Evolutionary conservation across 768 basidiomycete genomes (phyloP), one percentile per base, ranked within the genome.

Genomic region (Leucocoprinus sp.): DNA sequence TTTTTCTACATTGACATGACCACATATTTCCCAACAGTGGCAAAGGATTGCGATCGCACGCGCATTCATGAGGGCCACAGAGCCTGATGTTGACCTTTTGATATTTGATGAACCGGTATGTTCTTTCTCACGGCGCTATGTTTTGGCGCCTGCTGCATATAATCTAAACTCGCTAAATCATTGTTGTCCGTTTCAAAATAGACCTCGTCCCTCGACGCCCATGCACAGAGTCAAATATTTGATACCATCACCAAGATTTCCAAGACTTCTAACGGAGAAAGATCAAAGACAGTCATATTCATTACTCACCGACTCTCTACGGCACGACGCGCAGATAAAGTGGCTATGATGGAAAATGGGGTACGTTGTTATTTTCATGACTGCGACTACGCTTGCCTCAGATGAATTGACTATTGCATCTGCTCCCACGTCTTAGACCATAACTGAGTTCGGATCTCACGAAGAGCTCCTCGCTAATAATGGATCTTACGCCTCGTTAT

Each of bases 281-380:
- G 69, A 55, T 70, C 64, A 15, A 87, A 87, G 64, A 84, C 82
- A 2, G 78, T 87, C 52, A 74, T 91, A 27, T 89, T 84, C 64
- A 85, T 90, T 56, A 90, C 88, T 5, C 88, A 91, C 64, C 76
- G 84, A 50, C 73, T 91, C 48, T 79, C 83, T 19, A 84, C 82
- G 36, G 86, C 87, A 15, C 80, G 85, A 2, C 77, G 84, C 34
- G 88, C 88, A 51, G 85, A 91, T 66, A 88, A 87, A 64, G 76
- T 89, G 52, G 86, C 84, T 34, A 84, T 88, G 80, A 86, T 89
- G 83, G 82, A 88, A 54, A 72, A 74, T 55, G 86, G 86, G 62
- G 74, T 76, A 61, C 54, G 64, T 58, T 8, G 8, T 26, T 21
- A n/a, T 45, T 38, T 45, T 12, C 34, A 8, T 21, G 37, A 21